phyloP scores from a whole-genome alignment of 2,329 filamentous ascomycete genomes.

The Truncatella angustata region DNA sequence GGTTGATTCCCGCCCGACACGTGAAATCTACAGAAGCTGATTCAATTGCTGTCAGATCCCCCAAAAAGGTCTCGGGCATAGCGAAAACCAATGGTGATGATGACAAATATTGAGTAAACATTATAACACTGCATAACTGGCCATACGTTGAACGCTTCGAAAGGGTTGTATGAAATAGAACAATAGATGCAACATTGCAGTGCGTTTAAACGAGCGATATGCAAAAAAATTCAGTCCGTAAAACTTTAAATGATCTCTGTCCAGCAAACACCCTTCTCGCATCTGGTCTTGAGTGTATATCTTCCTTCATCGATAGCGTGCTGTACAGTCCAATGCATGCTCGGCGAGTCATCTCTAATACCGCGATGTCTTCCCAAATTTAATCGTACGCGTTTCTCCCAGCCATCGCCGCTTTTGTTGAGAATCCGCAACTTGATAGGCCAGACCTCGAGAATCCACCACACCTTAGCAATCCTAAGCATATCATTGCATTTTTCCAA shows the following conservation, averaged over 20 bases:
- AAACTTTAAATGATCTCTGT: conserved; percentile 13
- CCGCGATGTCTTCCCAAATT: conserved; percentile 37
- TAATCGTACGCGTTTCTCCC: conserved; percentile 34
- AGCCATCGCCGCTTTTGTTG: conserved; percentile 26
- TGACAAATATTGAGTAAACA: no score
- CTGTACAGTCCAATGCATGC: conserved; percentile 43
- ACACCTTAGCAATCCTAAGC: conserved; percentile 32
- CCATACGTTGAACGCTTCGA: no score
- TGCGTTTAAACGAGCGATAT: not conserved
- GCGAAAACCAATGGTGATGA: no score
- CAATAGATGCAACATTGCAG: no score
- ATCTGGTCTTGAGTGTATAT: conserved; percentile 31
- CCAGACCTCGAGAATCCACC: conserved; percentile 44
- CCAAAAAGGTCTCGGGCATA: no score
- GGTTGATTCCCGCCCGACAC: no score
- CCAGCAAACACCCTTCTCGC: conserved; percentile 31
- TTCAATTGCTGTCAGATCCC: no score
- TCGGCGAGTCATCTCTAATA: conserved; percentile 33
- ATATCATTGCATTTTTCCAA: conserved; percentile 39
- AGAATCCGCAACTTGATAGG: conserved; percentile 37
- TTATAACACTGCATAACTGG: no score
- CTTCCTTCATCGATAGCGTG: conserved; percentile 30
- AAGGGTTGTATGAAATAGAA: no score
- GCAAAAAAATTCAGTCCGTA: not conserved
- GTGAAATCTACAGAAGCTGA: no score